Evolutionary conservation across 352 stramenopile species (phyloP).

Genomic region (Phytopythium mirpurense): DNA sequence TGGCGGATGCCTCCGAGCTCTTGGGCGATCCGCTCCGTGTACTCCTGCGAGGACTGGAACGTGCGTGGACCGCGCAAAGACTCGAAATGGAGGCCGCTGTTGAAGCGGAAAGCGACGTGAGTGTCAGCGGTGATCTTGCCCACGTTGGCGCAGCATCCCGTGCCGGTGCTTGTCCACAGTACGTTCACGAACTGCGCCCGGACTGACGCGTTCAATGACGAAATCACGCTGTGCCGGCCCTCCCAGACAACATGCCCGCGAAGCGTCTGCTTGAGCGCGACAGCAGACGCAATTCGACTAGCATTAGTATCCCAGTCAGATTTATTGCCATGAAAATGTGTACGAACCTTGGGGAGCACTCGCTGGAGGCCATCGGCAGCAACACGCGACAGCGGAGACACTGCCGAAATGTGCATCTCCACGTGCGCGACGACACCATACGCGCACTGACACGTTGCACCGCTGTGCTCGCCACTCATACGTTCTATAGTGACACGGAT

Average conservation of each 20-base stretch:
- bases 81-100: background rate
- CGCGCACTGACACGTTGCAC: background rate
- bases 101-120: background rate
- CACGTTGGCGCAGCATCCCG: background rate
- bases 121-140: background rate
- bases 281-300: background rate
- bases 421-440: background rate
- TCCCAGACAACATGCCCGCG: background rate
- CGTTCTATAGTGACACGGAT: background rate
- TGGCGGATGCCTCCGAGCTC: background rate
- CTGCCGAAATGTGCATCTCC: background rate
- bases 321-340: background rate
- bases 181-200: background rate
- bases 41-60: background rate
- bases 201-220: background rate
- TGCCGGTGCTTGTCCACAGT: background rate
- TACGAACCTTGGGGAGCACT: conserved; percentile 1
- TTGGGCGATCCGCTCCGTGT: background rate
- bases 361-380: background rate
- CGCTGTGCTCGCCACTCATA: background rate
- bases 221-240: background rate
- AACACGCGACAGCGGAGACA: background rate
- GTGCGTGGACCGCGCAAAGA: background rate
- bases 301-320: background rate
- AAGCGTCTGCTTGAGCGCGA: background rate